These are phyloP conservation scores for Gnomoniopsis sp. DNA, from an alignment of 2,329 filamentous ascomycete species.

Conservation along the genomic window DNA sequence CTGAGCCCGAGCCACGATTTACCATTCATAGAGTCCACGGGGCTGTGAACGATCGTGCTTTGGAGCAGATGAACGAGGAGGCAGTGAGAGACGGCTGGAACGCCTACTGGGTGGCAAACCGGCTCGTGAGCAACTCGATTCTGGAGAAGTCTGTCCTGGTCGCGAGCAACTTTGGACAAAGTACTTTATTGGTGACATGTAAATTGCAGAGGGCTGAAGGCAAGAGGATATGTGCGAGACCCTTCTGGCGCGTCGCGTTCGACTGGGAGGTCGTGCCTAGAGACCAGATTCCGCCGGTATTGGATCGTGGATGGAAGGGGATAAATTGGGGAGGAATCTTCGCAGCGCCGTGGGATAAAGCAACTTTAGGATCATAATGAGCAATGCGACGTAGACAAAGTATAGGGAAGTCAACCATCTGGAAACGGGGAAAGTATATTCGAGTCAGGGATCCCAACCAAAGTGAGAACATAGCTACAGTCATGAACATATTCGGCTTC, in stretches of 20 bases:
- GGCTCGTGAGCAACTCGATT: not conserved
- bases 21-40: conserved; percentile 7
- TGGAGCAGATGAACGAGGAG: conserved; percentile 8
- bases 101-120: conserved; percentile 1
- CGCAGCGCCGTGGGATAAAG: too few relatives aligned
- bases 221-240: not conserved
- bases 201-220: not conserved
- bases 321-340: not conserved
- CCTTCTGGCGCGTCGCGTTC: conserved; percentile 1
- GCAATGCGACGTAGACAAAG: too few relatives aligned
- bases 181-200: not conserved
- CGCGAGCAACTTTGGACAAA: not conserved
- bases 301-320: not conserved
- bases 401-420: too few relatives aligned
- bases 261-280: not conserved
- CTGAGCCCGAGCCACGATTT: not conserved
- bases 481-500: too few relatives aligned
- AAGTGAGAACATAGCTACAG: too few relatives aligned
- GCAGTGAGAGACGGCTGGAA: conserved; percentile 6
- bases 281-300: not conserved
- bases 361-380: too few relatives aligned
- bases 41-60: not conserved
- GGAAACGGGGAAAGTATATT: too few relatives aligned
- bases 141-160: not conserved
- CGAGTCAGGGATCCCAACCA: too few relatives aligned